These are phyloP conservation scores for Artemisia annua DNA, from an alignment of 129 eudicot genomes.

Conservation along the genomic window DNA sequence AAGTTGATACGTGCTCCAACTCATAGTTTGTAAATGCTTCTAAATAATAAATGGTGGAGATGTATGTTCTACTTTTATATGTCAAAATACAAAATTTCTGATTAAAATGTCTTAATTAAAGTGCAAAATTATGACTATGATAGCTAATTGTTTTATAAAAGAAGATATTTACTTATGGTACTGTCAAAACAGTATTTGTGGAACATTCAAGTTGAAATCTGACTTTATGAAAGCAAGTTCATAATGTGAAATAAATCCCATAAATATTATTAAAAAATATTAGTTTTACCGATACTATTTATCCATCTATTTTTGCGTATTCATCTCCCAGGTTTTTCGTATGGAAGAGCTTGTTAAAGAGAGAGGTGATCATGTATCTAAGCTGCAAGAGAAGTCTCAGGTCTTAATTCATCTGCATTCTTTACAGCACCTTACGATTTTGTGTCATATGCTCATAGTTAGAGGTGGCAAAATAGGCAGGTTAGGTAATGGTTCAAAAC, in stretches of 20 bases:
- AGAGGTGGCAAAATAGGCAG: not conserved
- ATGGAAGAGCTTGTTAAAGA: constrained; percentile 64
- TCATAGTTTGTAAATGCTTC: too few species aligned
- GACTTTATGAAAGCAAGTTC: not conserved
- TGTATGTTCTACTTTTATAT: not conserved
- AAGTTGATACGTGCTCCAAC: too few species aligned
- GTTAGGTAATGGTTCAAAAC: not conserved
- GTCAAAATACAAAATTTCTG: too few species aligned
- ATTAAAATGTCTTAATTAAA: not conserved
- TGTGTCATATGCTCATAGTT: not conserved
- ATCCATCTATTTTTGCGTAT: not conserved
- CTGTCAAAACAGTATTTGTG: not conserved
- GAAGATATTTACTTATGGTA: not conserved
- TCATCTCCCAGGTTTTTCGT: constrained; percentile 44
- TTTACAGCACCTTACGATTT: not conserved
- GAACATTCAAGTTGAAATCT: not conserved
- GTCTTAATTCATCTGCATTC: constrained; percentile 30
- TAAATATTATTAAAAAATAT: not conserved
- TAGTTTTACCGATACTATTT: not conserved
- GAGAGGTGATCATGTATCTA: constrained; percentile 50
- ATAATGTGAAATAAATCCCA: not conserved
- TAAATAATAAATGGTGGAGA: not conserved
- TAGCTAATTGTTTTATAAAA: constrained; percentile 4
- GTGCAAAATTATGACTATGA: not conserved
- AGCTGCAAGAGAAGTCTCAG: constrained; percentile 66